A percentile compares a stretch with the other conserved stretches of the same genome.
Conservation (phyloP, 805 yeast genomes). For the Candida jianshihensis region DNA sequence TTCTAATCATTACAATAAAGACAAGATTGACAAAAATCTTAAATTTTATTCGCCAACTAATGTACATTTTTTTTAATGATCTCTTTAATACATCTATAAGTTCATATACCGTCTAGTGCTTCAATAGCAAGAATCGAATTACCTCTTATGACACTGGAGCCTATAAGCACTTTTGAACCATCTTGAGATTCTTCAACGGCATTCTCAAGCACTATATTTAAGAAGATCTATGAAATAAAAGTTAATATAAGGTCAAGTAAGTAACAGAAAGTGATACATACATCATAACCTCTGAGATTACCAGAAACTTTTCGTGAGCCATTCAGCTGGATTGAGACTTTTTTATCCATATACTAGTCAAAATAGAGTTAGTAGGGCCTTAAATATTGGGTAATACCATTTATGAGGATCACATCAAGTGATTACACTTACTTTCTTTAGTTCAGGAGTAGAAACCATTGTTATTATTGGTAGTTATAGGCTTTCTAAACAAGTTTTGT, state of each 20-base stretch:
- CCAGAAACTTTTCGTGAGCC: slow-evolving; percentile 80
- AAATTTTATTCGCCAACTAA: too few relatives aligned
- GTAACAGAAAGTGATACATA: slow-evolving; percentile 19
- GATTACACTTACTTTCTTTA: slow-evolving; percentile 48
- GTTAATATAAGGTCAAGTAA: neutral
- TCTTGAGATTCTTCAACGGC: slow-evolving; percentile 52
- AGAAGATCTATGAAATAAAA: slow-evolving; percentile 36
- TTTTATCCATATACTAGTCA: slow-evolving; percentile 78
- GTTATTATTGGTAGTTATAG: neutral
- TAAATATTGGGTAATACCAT: slow-evolving; percentile 5
- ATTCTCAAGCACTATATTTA: slow-evolving; percentile 65
- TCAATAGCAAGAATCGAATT: slow-evolving; percentile 72
- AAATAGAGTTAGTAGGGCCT: too few relatives aligned
- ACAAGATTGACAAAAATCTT: too few relatives aligned
- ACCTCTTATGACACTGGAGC: slow-evolving; percentile 71
- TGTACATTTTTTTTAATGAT: too few relatives aligned
- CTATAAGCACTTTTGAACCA: slow-evolving; percentile 48
- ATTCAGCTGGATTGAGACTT: slow-evolving; percentile 65
- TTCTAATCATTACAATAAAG: slow-evolving; percentile 16
- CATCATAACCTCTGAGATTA: slow-evolving; percentile 77
- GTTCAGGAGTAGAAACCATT: slow-evolving; percentile 60
- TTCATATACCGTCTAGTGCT: slow-evolving; percentile 21
- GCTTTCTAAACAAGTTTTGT: neutral
- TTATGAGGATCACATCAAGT: too few relatives aligned
- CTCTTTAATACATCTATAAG: neutral